Conservation (phyloP, 768 basidiomycete species). For the Kwoniella heveanensis region DNA sequence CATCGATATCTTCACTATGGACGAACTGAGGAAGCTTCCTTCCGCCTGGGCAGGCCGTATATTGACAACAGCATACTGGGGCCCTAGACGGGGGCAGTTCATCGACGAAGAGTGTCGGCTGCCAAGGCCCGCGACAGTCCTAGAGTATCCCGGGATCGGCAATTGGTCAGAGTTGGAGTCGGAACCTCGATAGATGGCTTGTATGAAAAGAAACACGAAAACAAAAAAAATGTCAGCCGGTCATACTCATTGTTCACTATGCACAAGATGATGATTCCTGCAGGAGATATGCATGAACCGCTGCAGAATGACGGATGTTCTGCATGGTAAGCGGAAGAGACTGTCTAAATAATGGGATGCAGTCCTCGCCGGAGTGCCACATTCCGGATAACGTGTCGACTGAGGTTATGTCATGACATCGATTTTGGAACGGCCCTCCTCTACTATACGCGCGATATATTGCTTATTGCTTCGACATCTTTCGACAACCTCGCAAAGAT, state of each 20-base stretch:
- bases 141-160: background rate
- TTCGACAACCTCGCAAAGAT: too few species aligned
- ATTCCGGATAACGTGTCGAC: background rate
- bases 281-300: too few species aligned
- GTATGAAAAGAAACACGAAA: too few species aligned
- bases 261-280: too few species aligned
- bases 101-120: background rate
- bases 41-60: background rate
- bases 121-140: background rate
- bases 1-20: background rate
- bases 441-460: background rate
- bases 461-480: too few species aligned
- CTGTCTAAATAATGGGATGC: too few species aligned
- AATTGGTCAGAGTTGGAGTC: background rate
- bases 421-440: background rate
- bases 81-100: background rate
- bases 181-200: too few species aligned
- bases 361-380: background rate
- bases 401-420: background rate
- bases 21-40: background rate
- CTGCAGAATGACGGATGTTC: too few species aligned
- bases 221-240: too few species aligned
- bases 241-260: too few species aligned
- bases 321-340: too few species aligned
- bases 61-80: background rate